Conservation (phyloP, 768 basidiomycete species). For the Trametes punicea region DNA sequence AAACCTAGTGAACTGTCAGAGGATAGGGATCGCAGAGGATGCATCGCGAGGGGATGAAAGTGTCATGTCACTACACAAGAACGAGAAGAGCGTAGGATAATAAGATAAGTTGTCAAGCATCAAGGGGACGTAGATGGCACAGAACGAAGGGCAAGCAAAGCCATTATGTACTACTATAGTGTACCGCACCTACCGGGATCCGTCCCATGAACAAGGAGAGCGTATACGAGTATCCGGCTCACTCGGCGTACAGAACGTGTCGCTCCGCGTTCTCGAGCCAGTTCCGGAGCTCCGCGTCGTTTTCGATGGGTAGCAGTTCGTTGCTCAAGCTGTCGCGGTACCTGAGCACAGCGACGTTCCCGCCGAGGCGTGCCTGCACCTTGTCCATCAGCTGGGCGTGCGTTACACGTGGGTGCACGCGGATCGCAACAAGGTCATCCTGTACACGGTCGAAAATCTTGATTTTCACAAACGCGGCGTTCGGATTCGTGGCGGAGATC, state of each 20-base stretch:
- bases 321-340: conserved; percentile 77
- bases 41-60: neutral
- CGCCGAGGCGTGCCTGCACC: conserved; percentile 82
- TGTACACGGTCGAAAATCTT: conserved; percentile 94
- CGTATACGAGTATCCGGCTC: conserved; percentile 12
- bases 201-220: neutral
- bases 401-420: conserved; percentile 90
- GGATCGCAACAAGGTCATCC: conserved; percentile 95
- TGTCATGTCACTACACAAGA: conserved; percentile 10
- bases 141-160: conserved; percentile 7
- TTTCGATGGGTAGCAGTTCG: conserved; percentile 57
- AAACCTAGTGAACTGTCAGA: conserved; percentile 6
- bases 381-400: conserved; percentile 88
- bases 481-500: conserved; percentile 74
- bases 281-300: conserved; percentile 58
- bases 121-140: conserved; percentile 2
- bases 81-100: conserved; percentile 21
- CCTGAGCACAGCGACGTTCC: conserved; percentile 61
- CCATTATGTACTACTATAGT: conserved; percentile 12
- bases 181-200: conserved; percentile 6
- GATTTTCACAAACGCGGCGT: conserved; percentile 93
- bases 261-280: conserved; percentile 83
- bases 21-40: neutral
- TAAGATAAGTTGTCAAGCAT: conserved; percentile 23
- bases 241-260: conserved; percentile 80